Base-by-base conservation (phyloP, 208 protist genomes). In the Strigomonas galati region DNA sequence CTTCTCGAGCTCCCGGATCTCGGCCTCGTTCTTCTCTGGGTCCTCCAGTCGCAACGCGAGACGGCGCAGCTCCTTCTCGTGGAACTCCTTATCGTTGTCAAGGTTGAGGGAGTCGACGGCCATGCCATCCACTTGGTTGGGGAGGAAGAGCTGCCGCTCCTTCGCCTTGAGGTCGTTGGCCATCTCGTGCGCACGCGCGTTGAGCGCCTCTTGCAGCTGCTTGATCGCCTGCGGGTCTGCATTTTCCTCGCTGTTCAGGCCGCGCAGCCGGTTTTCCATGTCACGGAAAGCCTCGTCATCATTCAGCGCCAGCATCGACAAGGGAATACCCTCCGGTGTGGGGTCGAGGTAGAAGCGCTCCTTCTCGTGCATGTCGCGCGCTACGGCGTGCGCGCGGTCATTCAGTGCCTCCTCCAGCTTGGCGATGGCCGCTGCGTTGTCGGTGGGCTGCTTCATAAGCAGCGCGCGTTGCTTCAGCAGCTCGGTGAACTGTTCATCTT, bases 101-200 rank as follows among this genome's bases (percentile, higher is more conserved):
- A 92, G 76, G 51, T 71, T 71, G 43, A 93, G 55, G 9, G 69
- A 32, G 30, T 32, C 49, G n/a, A 84, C 43, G 3, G 86, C 76
- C 21, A 95, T 78, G 27, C 84, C 83, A 32, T 89, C 80, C 10
- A 83, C 83, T 10, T 80, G 68, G n/a, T 72, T 65, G 61, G 85
- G 66, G 26, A 83, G 37, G 46, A 81, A 76, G 27, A 80, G 74
- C 10, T 51, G 37, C 30, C 72, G 65, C 54, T 84, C 82, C 37
- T 17, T 62, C 27, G 53, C 26, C 56, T 85, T 72, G 32, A 81
- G 44, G 51, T 79, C 71, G 1, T 48, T 57, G 3, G 81, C 87
- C 58, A 94, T 10, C 46, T 78, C 63, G 35, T 72, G 54, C 0
- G 75, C 82, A 17, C 68, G 78, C 3, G 70, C 65, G 35, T 85